These are phyloP conservation scores for Leucaena leucocephala DNA, from an alignment of 306 rosid genomes.

Conservation along the genomic window DNA sequence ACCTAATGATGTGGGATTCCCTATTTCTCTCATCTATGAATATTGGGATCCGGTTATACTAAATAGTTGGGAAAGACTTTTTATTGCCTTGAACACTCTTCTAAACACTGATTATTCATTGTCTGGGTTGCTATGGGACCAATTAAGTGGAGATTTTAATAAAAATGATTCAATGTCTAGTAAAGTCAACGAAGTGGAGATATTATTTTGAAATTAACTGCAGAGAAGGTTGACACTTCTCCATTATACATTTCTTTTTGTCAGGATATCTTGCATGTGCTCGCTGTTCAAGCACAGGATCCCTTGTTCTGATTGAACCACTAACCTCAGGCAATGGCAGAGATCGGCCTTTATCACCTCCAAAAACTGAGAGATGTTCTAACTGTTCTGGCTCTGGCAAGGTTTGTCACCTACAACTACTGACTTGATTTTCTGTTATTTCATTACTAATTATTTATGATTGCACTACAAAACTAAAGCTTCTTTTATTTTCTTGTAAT, in stretches of 20 bases:
- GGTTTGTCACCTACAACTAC: conserved; percentile 52
- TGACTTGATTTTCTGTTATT: conserved; percentile 2
- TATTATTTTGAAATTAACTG: conserved; percentile 16
- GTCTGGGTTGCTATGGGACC: neutral
- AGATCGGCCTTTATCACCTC: conserved; percentile 65
- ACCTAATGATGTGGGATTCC: conserved; percentile 17
- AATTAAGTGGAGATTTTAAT: conserved; percentile 8
- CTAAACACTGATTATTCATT: neutral
- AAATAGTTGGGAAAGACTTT: neutral
- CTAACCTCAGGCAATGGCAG: conserved; percentile 57
- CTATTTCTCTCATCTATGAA: neutral
- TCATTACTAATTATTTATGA: neutral
- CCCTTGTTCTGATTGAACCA: conserved; percentile 75
- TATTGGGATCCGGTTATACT: neutral
- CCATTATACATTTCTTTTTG: conserved; percentile 8
- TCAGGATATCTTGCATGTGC: conserved; percentile 96
- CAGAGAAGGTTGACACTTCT: conserved; percentile 22
- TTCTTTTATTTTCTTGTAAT: too few species aligned
- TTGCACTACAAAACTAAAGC: too few species aligned
- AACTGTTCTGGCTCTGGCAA: conserved; percentile 98
- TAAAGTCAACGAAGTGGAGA: neutral
- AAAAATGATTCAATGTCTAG: neutral
- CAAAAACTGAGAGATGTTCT: conserved; percentile 85
- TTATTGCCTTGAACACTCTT: neutral
- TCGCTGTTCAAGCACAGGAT: conserved; percentile 85